Evolutionary conservation across 1,139 yeast species (phyloP), one percentile per base, ranked within the genome.

Genomic region (Sugiyamaella xylanicola): DNA sequence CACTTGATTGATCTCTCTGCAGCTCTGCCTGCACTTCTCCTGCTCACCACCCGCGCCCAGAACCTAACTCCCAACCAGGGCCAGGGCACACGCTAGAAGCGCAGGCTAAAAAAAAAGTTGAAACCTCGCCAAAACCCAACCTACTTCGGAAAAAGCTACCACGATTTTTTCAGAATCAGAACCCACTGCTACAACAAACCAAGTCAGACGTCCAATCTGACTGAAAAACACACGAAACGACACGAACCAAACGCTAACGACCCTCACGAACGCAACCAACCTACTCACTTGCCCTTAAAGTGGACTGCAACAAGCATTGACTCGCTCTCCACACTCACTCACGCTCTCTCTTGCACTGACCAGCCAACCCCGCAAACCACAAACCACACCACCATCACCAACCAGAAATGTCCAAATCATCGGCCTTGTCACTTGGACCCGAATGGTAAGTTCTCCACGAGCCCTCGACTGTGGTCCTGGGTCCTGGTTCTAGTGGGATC

Each of bases 351-450:
- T n/a, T n/a, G n/a, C n/a, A n/a, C n/a, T 27, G 35, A 27, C 8
- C 8, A 27, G 13, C 13, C 35, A 27, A 27, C 45, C 16, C 11
- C 29, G 25, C 32, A 22, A 41, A 22, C 32, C 13, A n/a, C n/a
- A n/a, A n/a, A n/a, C 17, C 15, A 37, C 7, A n/a, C 42, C n/a
- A 41, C 29, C 29, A 9, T 9, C 5, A 25, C 29, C 19, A 13
- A 20, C 19, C 3, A 16, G 20, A 29, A 32, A 66, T 65, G 70
- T 65, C 69, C 9, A 63, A 66, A 51, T 64, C 71, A 7, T 58
- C 69, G 49, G 63, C 76, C 49, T 60, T 72, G 55, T 68, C 77
- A 15, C 72, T 74, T 56, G 77, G 77, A 53, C 76, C 77, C 35
- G 70, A 74, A 53, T 74, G 77, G 77, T 74, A 65, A 56, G 77